Conservation (phyloP, 306 rosid species). For the Begonia fuchsioides region DNA sequence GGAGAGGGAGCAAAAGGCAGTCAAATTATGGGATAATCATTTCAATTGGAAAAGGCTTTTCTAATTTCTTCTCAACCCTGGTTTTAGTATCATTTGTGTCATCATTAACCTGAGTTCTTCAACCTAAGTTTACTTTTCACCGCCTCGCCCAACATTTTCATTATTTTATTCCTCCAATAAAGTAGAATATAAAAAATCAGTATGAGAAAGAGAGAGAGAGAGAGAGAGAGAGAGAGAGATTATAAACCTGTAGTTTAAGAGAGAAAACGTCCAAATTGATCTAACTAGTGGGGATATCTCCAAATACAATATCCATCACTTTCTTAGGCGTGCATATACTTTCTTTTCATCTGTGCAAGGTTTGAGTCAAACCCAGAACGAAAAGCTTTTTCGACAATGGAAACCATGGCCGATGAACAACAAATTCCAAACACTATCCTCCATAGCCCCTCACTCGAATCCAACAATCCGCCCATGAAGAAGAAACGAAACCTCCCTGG, state of each 20-base stretch:
- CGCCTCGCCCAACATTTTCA: constrained; percentile 38
- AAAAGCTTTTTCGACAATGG: constrained; percentile 8
- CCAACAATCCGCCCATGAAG: constrained; percentile 39
- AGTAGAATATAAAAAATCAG: constrained; percentile 25
- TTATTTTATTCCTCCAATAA: constrained; percentile 42
- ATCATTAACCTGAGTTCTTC: constrained; percentile 47
- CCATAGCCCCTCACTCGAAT: constrained; percentile 29
- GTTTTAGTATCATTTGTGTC: constrained; percentile 75
- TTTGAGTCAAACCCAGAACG: constrained; percentile 6
- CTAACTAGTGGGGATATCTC: background rate
- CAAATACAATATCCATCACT: background rate
- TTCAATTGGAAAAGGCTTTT: constrained; percentile 48
- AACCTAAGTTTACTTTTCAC: constrained; percentile 62
- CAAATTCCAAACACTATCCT: constrained; percentile 28
- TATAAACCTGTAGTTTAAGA: too few species aligned
- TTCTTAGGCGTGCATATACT: constrained; percentile 5
- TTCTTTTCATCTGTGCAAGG: constrained; percentile 15
- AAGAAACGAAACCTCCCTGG: constrained; percentile 92
- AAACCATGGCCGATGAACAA: constrained; percentile 34
- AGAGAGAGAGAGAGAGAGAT: constrained; percentile 1
- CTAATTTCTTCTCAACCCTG: constrained; percentile 38
- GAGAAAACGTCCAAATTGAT: too few species aligned
- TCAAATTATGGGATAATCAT: constrained; percentile 89
- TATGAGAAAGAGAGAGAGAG: background rate
- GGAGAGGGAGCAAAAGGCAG: background rate